Conservation (phyloP, 2,329 filamentous ascomycete species). For the Pseudocercospora vitis region DNA sequence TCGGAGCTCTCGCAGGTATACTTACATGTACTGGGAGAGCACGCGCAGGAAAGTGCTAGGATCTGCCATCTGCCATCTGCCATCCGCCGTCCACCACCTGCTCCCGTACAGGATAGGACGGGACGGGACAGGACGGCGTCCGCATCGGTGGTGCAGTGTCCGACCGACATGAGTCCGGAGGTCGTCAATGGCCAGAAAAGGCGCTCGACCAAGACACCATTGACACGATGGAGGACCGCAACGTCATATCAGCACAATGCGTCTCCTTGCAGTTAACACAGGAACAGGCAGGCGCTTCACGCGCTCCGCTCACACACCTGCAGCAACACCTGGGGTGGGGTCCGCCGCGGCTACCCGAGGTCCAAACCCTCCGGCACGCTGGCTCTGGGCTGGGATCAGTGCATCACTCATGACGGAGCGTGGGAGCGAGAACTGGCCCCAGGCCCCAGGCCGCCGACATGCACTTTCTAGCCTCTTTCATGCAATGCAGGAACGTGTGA, state of each 20-base stretch:
- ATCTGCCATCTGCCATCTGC: too few species aligned
- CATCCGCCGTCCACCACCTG: too few species aligned
- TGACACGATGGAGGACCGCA: too few species aligned
- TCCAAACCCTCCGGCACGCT: not conserved
- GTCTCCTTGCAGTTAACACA: too few species aligned
- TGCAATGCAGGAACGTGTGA: not conserved
- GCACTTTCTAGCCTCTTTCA: not conserved
- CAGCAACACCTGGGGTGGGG: slow-evolving; percentile 1
- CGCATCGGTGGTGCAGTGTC: not conserved
- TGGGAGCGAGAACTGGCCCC: slow-evolving; percentile 2
- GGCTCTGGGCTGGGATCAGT: not conserved
- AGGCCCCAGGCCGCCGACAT: not conserved
- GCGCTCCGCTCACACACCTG: slow-evolving; percentile 1
- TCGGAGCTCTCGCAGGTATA: too few species aligned
- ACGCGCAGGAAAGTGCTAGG: not conserved
- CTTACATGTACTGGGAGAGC: too few species aligned
- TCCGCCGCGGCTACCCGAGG: slow-evolving; percentile 6
- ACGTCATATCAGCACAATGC: too few species aligned
- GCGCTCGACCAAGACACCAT: not conserved
- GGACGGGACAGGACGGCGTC: not conserved
- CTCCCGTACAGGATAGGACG: not conserved
- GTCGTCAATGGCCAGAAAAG: not conserved
- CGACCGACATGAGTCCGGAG: slow-evolving; percentile 2
- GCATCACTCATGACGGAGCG: slow-evolving; percentile 2
- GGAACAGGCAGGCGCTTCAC: slow-evolving; percentile 9